Evolutionary conservation across 2,329 filamentous ascomycete genomes (phyloP), one percentile per base, ranked within the genome.

Genomic region (Pseudodiploospora longispora): DNA sequence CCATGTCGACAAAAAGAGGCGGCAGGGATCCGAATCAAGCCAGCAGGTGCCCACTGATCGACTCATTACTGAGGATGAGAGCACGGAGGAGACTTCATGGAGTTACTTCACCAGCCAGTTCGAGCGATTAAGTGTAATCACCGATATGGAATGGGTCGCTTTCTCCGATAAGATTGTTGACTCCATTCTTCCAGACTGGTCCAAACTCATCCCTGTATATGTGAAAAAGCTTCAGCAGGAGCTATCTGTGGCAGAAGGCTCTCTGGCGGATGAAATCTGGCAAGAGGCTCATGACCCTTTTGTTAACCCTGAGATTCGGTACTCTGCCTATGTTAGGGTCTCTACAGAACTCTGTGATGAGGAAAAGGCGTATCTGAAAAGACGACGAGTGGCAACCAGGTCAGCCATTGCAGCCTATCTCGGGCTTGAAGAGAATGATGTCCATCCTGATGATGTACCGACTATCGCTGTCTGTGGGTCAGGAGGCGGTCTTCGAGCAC

Each of bases 401-500:
- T 78, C 77, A 44, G 89, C 87, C 5, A 69, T 98, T 41, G 88
- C 90, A 3, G 82, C 73, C 41, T 98, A 97, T 59, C 76, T 98
- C 1, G 80, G 77, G 30, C 69, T 98, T 5, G 70, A 83, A 0
- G 87, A 90, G 59, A 71, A 78, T 10, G 85, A 91, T 3, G 80
- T 98, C n/a, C 80, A 97, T 57, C 87, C 88, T 0, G 88, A 95
- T 38, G 93, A 98, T 66, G 83, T 97, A 6, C 93, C 93, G 1
- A 81, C 83, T 3, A 96, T 98, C 59, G 91, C 91, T 34, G 83
- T 97, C 70, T 95, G 91, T 55, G 90, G 90, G 6, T 97, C 91
- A 2, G 93, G 93, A 7, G 93, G 93, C 45, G 93, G 93, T 0
- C 66, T 98, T 38, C 76, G 93, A 41, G 93, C 93, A 1, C 75